Percentiles rank a stretch among this genome's conserved stretches.
These are phyloP conservation scores for Saturnispora mendoncae DNA, from an alignment of 805 yeast species.

Conservation along the genomic window DNA sequence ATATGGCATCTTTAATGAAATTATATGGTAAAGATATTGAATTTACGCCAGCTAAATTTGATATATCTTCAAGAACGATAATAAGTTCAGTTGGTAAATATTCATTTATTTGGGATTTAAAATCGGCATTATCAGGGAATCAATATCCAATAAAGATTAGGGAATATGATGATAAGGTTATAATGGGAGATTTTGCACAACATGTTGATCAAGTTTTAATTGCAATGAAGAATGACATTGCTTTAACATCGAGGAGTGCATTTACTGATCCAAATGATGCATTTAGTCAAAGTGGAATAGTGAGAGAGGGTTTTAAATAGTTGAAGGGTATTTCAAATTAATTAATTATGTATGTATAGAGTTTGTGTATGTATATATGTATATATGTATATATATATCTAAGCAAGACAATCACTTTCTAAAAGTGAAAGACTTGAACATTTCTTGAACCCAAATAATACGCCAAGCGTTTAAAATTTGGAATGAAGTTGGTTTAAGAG, in stretches of 20 bases:
- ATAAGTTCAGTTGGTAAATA: conserved; percentile 36
- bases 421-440: conserved; percentile 46
- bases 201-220: conserved; percentile 65
- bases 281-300: too few species aligned
- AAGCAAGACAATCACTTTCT: too few species aligned
- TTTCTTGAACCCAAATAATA: conserved; percentile 50
- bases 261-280: conserved; percentile 44
- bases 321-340: too few species aligned
- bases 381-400: too few species aligned
- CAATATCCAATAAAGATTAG: conserved; percentile 53
- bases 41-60: conserved; percentile 72
- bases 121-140: conserved; percentile 45
- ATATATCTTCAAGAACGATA: conserved; percentile 53
- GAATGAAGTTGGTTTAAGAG: conserved; percentile 36
- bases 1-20: conserved; percentile 52
- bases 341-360: not conserved
- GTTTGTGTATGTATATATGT: too few species aligned
- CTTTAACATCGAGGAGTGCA: conserved; percentile 52
- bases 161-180: conserved; percentile 49
- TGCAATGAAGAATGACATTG: conserved; percentile 69
- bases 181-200: conserved; percentile 72
- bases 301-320: too few species aligned
- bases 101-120: conserved; percentile 72
- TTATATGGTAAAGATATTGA: conserved; percentile 39
- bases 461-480: conserved; percentile 58